Conservation (phyloP, 179 eudicot genomes). For the Spinacia oleracea region DNA sequence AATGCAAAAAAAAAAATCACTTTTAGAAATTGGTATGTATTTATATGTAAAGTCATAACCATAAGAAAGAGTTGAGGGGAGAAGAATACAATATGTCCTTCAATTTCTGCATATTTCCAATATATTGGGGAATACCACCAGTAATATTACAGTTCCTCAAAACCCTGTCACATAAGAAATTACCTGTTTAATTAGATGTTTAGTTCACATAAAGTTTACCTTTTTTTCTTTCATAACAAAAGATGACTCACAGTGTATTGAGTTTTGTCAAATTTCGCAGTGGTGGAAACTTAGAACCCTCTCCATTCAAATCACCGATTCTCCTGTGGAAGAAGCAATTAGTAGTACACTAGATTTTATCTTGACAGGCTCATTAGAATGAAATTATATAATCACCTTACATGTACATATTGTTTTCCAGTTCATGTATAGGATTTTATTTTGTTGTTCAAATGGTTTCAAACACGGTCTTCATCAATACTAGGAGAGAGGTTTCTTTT, state of each 20-base stretch:
- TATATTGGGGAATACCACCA: conserved; percentile 29
- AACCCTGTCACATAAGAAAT: conserved; percentile 29
- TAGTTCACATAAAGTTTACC: neutral
- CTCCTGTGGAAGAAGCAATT: conserved; percentile 36
- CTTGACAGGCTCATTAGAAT: neutral
- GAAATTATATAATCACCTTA: neutral
- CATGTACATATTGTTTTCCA: neutral
- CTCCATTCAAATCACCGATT: conserved; percentile 51
- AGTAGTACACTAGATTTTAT: neutral
- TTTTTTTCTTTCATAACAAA: neutral
- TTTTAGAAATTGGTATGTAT: neutral
- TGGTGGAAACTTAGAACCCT: conserved; percentile 40
- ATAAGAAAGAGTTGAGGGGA: neutral
- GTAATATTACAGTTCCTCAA: conserved; percentile 46
- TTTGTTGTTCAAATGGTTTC: neutral
- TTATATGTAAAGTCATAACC: too few species aligned
- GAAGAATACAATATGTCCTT: conserved; percentile 19
- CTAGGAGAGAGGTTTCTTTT: neutral
- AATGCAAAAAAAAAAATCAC: neutral
- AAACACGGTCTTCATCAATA: neutral
- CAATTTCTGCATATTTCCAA: conserved; percentile 14
- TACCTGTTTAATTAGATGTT: neutral
- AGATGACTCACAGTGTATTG: conserved; percentile 30
- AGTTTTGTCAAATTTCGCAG: conserved; percentile 33
- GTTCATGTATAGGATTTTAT: neutral